Base-by-base conservation (phyloP, 306 rosid genomes). In the Dryas drummondii region DNA sequence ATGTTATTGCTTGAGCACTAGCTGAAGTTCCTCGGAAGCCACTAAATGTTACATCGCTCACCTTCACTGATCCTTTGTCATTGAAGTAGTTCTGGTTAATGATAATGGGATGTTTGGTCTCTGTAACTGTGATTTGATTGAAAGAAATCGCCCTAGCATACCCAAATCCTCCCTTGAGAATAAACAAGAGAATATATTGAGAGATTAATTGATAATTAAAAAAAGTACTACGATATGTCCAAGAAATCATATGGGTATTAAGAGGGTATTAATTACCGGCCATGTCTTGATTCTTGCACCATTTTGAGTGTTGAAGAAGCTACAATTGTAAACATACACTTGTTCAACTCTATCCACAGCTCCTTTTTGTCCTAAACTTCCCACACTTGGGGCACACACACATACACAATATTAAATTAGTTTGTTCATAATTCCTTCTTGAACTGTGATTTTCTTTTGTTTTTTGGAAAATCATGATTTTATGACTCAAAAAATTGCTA, bases 221-320 rank as follows among this genome's bases (percentile, higher is more conserved):
- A 22, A 22, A 22, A 22, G 0, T 22, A 22, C 0, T 22, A 22
- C 0, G 22, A 22, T 22, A 22, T 22, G 22, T 22, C 0, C 22
- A 22, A 22, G 22, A 22, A 22, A 22, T 22, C 22, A 22, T 22
- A 22, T 22, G 22, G 22, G 22, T 22, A 22, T 22, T 22, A 22
- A 22, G 22, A 22, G 12, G 40, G 40, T 4, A 14, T 3, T 14
- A 55, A 19, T 9, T 41, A 80, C 72, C 75, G 19, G 46, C 71
- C 66, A 68, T 9, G 79, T 80, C 64, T 60, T 80, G 56, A 79
- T 79, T 67, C 82, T 48, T 13, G 76, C 66, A 15, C 79, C 74
- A 54, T 80, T 80, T 4, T 4, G 3, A 42, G 79, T 59, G 48
- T 68, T 48, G 19, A 2, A 45, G 44, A 76, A 68, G 50, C 4